Evolutionary conservation across 1,284 basidiomycete species (phyloP).

Genomic region (Dichomitus squalens): DNA sequence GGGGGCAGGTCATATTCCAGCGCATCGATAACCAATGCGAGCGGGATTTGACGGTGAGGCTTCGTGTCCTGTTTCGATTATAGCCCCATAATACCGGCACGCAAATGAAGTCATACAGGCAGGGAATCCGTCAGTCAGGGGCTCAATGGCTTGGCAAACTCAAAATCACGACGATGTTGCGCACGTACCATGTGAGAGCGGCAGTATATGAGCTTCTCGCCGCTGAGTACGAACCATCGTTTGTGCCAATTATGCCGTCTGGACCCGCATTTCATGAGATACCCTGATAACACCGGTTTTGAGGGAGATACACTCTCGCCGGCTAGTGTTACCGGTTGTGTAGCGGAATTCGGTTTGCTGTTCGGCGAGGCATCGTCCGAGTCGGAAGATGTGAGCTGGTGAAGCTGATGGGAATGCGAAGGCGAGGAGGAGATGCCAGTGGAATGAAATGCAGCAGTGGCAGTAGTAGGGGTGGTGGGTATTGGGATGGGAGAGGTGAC

Average conservation of each 20-base stretch:
- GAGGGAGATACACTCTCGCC: conserved; percentile 48
- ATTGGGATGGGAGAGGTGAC: conserved; percentile 49
- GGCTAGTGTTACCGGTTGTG: conserved; percentile 6
- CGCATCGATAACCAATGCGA: conserved; percentile 88
- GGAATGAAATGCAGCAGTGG: conserved; percentile 16
- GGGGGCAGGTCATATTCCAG: conserved; percentile 79
- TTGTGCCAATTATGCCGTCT: conserved; percentile 96
- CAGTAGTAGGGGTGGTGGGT: conserved; percentile 43
- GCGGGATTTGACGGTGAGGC: conserved; percentile 84
- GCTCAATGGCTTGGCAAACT: conserved; percentile 9
- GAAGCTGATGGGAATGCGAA: conserved; percentile 34
- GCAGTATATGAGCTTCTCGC: conserved; percentile 81
- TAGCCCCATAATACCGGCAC: conserved; percentile 2
- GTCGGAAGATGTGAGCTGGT: conserved; percentile 67
- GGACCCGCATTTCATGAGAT: conserved; percentile 95
- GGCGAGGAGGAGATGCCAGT: conserved; percentile 36
- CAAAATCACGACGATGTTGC: conserved; percentile 18
- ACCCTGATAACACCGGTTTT: conserved; percentile 84
- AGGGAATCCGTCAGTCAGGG: conserved; percentile 8
- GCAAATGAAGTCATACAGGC: conserved; percentile 2
- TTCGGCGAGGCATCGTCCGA: conserved; percentile 66
- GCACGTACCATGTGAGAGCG: conserved; percentile 85
- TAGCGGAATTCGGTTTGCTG: conserved; percentile 23
- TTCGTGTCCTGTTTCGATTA: conserved; percentile 71
- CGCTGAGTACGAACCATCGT: conserved; percentile 87